Evolutionary conservation across 805 yeast species (phyloP).

Genomic region (Candida glaebosa): DNA sequence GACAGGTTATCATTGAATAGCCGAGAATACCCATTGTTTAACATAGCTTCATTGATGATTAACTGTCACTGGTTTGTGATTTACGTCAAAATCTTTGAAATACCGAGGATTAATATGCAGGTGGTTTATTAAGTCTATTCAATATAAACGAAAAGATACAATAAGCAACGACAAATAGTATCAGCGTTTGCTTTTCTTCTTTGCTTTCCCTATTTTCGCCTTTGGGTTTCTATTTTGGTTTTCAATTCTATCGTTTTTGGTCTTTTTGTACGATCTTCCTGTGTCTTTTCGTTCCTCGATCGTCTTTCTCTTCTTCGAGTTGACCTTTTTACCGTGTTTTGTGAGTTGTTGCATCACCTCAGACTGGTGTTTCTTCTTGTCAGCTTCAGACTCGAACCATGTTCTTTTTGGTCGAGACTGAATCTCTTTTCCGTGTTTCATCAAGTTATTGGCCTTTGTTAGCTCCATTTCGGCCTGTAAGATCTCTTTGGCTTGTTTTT

Average conservation of each 20-base stretch:
- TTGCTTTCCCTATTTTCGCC: constrained; percentile 7
- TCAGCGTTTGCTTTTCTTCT: constrained; percentile 1
- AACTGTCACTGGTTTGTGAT: neutral
- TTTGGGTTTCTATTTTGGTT: constrained; percentile 32
- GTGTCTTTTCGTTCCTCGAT: constrained; percentile 52
- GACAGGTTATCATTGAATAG: constrained; percentile 21
- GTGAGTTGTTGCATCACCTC: constrained; percentile 37
- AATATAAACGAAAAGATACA: neutral
- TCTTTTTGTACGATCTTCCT: constrained; percentile 70
- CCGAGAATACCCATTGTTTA: constrained; percentile 20
- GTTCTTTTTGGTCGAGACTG: constrained; percentile 90
- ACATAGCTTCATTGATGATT: constrained; percentile 6
- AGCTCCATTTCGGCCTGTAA: constrained; percentile 88
- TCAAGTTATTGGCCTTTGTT: constrained; percentile 76
- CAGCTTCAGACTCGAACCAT: constrained; percentile 78
- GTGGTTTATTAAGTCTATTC: neutral
- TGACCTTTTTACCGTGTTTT: constrained; percentile 52
- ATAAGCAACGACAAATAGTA: neutral
- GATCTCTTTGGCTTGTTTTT: constrained; percentile 82
- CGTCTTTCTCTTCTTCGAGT: constrained; percentile 70
- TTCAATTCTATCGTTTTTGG: constrained; percentile 62
- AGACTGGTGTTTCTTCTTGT: constrained; percentile 43
- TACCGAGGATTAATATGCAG: neutral
- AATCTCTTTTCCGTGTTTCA: constrained; percentile 79
- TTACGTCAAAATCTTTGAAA: neutral